Conservation (phyloP, 2,329 filamentous ascomycete genomes). For the Scedosporium boydii region DNA sequence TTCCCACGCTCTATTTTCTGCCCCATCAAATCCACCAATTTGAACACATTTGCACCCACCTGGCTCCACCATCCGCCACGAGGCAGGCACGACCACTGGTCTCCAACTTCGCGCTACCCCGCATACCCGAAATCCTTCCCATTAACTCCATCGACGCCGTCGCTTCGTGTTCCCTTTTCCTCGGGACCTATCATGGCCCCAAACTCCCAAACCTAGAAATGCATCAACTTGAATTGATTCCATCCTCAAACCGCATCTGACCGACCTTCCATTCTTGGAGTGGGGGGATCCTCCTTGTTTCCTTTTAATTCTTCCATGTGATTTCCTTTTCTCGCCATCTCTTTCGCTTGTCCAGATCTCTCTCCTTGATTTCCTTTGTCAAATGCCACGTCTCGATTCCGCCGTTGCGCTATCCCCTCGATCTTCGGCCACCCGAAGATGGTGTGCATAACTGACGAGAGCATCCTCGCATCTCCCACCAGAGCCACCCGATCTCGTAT, state of each 20-base stretch:
- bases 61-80: background rate
- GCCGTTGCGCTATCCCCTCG: background rate
- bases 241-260: background rate
- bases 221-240: too few relatives aligned
- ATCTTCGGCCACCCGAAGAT: background rate
- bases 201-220: too few relatives aligned
- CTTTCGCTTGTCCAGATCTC: background rate
- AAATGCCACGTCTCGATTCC: background rate
- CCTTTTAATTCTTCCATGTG: too few relatives aligned
- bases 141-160: background rate
- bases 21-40: background rate
- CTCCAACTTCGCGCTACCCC: background rate
- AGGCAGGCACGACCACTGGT: background rate
- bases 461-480: background rate
- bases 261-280: too few relatives aligned
- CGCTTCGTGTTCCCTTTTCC: background rate
- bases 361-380: background rate
- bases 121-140: background rate
- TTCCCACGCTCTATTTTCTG: background rate
- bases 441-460: slow-evolving; percentile 1
- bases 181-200: too few relatives aligned
- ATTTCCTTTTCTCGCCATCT: background rate
- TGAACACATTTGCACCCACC: background rate
- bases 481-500: background rate
- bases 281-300: too few relatives aligned